Percentiles rank a stretch among this genome's conserved stretches.
Conservation (phyloP, 164 flowering plant species). For the Macadamia tetraphylla region DNA sequence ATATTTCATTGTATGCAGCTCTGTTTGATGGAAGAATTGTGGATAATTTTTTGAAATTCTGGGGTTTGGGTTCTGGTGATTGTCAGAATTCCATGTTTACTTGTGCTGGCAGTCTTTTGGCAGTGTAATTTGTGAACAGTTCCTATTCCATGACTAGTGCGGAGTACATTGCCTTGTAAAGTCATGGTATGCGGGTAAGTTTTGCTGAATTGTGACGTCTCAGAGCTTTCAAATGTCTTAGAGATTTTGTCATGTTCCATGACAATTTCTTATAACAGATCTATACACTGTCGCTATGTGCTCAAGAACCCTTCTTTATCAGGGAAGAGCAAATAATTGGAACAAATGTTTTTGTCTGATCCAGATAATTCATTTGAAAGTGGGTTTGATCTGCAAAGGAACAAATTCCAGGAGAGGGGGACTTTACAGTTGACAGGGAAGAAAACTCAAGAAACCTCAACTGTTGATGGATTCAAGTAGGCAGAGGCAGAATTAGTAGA, state of each 20-base stretch:
- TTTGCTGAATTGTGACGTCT: constrained; percentile 83
- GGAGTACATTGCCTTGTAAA: constrained; percentile 88
- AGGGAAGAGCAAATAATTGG: constrained; percentile 52
- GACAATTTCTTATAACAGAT: constrained; percentile 88
- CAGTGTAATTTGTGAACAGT: constrained; percentile 76
- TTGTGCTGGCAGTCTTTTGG: constrained; percentile 73
- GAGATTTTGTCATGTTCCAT: constrained; percentile 62
- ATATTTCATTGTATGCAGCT: constrained; percentile 87
- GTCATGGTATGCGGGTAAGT: constrained; percentile 99
- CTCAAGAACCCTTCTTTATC: constrained; percentile 81
- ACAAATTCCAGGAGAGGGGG: constrained; percentile 85
- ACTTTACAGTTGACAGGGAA: constrained; percentile 86
- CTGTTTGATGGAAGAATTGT: constrained; percentile 82
- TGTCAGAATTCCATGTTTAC: constrained; percentile 96
- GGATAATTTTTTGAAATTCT: constrained; percentile 90
- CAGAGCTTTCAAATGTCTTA: constrained; percentile 62
- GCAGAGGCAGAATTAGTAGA: constrained; percentile 56
- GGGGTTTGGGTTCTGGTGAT: constrained; percentile 98
- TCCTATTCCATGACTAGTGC: constrained; percentile 65
- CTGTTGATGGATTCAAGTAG: constrained; percentile 74
- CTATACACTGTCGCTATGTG: constrained; percentile 85
- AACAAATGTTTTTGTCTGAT: constrained; percentile 84
- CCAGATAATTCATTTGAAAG: constrained; percentile 63
- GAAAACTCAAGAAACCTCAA: constrained; percentile 74
- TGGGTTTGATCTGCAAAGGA: constrained; percentile 48